Percentiles rank a stretch among this genome's conserved stretches.
phyloP scores from a whole-genome alignment of 495 filamentous ascomycete genomes.

The Trichoderma orchidacearum region DNA sequence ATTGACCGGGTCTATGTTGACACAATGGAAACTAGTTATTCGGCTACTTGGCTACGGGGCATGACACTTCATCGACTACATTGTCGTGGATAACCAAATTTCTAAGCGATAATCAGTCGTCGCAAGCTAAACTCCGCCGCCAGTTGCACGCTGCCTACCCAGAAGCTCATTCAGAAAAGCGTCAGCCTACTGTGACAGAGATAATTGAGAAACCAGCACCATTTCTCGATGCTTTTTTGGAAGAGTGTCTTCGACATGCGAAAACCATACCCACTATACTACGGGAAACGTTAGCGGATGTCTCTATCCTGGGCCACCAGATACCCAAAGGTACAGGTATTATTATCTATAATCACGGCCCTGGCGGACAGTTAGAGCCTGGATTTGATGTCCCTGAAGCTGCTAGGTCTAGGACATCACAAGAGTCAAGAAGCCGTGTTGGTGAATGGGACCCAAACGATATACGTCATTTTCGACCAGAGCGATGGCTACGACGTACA shows the following conservation, averaged over 20 bases:
- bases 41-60: constrained; percentile 11
- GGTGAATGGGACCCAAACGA: constrained; percentile 12
- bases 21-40: constrained; percentile 8
- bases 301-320: constrained; percentile 13
- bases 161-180: constrained; percentile 5
- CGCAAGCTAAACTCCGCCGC: constrained; percentile 12
- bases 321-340: constrained; percentile 22
- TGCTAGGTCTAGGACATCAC: constrained; percentile 6
- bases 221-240: constrained; percentile 23
- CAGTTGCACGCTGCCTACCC: constrained; percentile 9
- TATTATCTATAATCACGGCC: constrained; percentile 13
- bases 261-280: constrained; percentile 5
- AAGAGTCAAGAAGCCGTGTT: constrained; percentile 4
- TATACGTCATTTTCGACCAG: constrained; percentile 15
- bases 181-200: constrained; percentile 11
- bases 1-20: neutral
- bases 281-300: constrained; percentile 15
- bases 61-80: constrained; percentile 11
- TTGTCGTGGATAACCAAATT: constrained; percentile 13
- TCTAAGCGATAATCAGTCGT: constrained; percentile 10
- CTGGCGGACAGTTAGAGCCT: constrained; percentile 6
- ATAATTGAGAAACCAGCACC: constrained; percentile 11
- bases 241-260: constrained; percentile 17
- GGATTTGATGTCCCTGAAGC: constrained; percentile 5
- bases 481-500: constrained; percentile 13